A percentile compares a stretch with the other conserved stretches of the same genome.
Conservation (phyloP, 805 yeast genomes). For the Cyberlindnera amylophila region DNA sequence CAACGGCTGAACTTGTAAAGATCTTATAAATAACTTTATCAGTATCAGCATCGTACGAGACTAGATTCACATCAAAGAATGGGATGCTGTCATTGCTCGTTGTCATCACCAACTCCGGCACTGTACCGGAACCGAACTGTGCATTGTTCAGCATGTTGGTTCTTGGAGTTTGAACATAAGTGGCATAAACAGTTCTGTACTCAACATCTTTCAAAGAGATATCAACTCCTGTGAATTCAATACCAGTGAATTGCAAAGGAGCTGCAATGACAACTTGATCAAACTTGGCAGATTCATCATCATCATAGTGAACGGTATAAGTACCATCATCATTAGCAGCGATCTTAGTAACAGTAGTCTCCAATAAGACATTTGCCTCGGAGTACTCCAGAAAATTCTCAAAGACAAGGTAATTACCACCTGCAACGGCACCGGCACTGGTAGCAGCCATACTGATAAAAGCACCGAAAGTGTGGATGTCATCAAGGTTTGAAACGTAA, state of each 20-base stretch:
- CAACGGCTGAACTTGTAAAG: conserved; percentile 31
- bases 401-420: conserved; percentile 45
- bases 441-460: conserved; percentile 38
- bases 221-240: conserved; percentile 17
- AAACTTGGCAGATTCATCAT: conserved; percentile 22
- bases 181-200: conserved; percentile 38
- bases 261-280: conserved; percentile 45
- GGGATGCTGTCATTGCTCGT: conserved; percentile 20
- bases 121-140: conserved; percentile 16
- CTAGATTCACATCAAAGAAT: conserved; percentile 35
- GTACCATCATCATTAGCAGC: conserved; percentile 2
- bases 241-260: conserved; percentile 34
- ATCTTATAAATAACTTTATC: conserved; percentile 39
- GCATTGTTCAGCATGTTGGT: conserved; percentile 20
- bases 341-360: conserved; percentile 29
- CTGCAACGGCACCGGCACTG: conserved; percentile 33
- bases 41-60: conserved; percentile 26
- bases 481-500: conserved; percentile 38
- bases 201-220: conserved; percentile 25
- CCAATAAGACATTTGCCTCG: conserved; percentile 29
- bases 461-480: conserved; percentile 42
- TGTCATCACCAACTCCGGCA: conserved; percentile 28
- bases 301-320: conserved; percentile 15
- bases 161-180: conserved; percentile 30
- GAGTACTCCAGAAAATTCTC: conserved; percentile 36